Conservation (phyloP, 768 basidiomycete genomes). For the Rhodotorula sphaerocarpa region DNA sequence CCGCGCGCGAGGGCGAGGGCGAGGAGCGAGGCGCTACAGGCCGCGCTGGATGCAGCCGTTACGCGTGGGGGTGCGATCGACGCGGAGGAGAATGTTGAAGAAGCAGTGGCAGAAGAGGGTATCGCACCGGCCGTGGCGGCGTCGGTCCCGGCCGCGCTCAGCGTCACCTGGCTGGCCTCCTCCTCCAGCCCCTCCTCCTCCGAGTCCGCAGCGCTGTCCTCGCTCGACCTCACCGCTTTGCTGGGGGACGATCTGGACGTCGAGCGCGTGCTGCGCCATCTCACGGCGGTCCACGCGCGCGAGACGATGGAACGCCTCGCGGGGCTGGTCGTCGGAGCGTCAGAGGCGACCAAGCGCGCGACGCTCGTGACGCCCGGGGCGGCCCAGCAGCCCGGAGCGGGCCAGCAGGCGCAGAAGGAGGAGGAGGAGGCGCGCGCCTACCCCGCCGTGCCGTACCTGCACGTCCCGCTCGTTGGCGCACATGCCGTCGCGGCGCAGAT, state of each 20-base stretch:
- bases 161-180: slow-evolving; percentile 1
- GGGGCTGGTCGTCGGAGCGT: not conserved
- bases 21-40: not conserved
- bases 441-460: slow-evolving; percentile 10
- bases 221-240: not conserved
- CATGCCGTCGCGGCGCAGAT: slow-evolving; percentile 2
- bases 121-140: too few species aligned
- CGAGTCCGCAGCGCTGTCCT: not conserved
- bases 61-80: too few species aligned
- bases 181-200: not conserved
- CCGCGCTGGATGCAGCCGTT: not conserved
- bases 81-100: too few species aligned
- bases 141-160: not conserved
- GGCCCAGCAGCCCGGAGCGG: too few species aligned
- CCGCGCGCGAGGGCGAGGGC: not conserved
- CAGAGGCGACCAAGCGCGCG: not conserved
- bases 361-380: too few species aligned
- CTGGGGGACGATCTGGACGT: slow-evolving; percentile 9
- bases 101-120: too few species aligned
- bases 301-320: not conserved
- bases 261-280: slow-evolving; percentile 3
- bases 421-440: not conserved
- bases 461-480: slow-evolving; percentile 4
- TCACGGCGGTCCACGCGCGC: slow-evolving; percentile 5
- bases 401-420: too few species aligned